Base-by-base conservation (phyloP, 2,329 filamentous ascomycete species). In the Diaporthe capsici region DNA sequence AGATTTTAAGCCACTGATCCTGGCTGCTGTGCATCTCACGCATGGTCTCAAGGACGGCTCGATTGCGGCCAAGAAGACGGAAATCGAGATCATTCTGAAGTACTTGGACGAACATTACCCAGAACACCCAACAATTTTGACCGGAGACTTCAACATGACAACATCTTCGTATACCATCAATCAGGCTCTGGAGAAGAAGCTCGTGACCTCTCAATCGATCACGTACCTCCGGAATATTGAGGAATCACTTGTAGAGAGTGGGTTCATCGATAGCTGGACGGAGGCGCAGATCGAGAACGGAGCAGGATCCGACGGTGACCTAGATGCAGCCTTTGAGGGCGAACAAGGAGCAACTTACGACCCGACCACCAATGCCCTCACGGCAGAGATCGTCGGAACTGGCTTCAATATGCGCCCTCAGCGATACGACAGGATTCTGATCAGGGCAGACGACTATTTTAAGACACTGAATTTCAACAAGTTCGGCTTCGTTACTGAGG, bases 261-360 rank as follows among this genome's bases (percentile, higher is more conserved):
- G 87, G 0, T 84, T 92, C 2, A 78, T 86, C 4, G 91, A 93
- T 78, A 81, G 87, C 1, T 92, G 90, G 89, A 78, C 84, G 1
- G 82, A 85, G 39, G 84, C 87, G 20, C 84, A 86, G 25, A 80
- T 88, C 0, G 84, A 87, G 57, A 83, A 83, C 10, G 84, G 85
- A 2, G 87, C 88, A 51, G 84, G 83, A 47, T 84, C 84, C 6
- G 82, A 85, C 22, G 81, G 79, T 0, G 79, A 81, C 28, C 76
- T 79, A 20, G 79, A 82, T 15, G 84, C 87, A 22, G 76, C 86
- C 0, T 87, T 87, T 42, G 88, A 90, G 71, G 92, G 91, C 2
- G 92, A 93, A 80, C 86, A 91, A 76, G 92, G 91, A 1, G 90
- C 91, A 4, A 94, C 92, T 0, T 94, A 92, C 80, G 88, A 94